Evolutionary conservation across 2,329 filamentous ascomycete genomes (phyloP), one percentile per base, ranked within the genome.

Genomic region (Alternaria burnsii): DNA sequence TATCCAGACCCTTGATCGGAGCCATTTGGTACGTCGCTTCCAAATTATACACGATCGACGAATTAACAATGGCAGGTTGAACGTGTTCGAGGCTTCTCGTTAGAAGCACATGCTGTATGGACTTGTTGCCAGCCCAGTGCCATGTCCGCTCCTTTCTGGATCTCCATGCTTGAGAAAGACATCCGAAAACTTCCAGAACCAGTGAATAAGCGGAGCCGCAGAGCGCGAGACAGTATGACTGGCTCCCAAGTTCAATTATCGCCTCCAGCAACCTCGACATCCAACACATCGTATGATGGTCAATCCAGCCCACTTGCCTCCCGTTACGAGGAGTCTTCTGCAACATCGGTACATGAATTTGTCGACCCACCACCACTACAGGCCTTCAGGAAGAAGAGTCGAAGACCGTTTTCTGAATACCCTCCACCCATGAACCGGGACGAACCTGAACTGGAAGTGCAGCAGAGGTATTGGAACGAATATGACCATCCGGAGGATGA

Each of bases 401-500:
- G 76, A 51, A 76, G 72, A 34, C 62, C 72, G 6, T 77, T 73
- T 48, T 66, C 72, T 3, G 69, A 71, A 11, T 68, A 74, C 36
- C 63, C 67, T 16, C 65, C 68, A 4, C 64, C 71, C 1, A 65
- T 70, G 11, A 43, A 60, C 9, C 60, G 67, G 44, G 58, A 65
- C 20, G 66, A 74, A 16, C 41, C 57, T 11, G 70, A 70, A 36
- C 62, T 65, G 1, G 64, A 68, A 34, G 50, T 62, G 30, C 61
- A 61, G 34, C 70, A 79, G 68, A 61, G 76, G 52, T 95, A 94
- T 74, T 96, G 92, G 92, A 94, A 92, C 76, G 92, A 96, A 76
- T 95, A 94, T 76, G 92, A 96, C 67, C 81, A 94, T 73, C 91
- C 91, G 9, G 93, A 92, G 74, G 80, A 79, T 11, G 87, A 85